Conservation (phyloP, 192 early-diverging fungal genomes). For the Linnemannia schmuckeri region DNA sequence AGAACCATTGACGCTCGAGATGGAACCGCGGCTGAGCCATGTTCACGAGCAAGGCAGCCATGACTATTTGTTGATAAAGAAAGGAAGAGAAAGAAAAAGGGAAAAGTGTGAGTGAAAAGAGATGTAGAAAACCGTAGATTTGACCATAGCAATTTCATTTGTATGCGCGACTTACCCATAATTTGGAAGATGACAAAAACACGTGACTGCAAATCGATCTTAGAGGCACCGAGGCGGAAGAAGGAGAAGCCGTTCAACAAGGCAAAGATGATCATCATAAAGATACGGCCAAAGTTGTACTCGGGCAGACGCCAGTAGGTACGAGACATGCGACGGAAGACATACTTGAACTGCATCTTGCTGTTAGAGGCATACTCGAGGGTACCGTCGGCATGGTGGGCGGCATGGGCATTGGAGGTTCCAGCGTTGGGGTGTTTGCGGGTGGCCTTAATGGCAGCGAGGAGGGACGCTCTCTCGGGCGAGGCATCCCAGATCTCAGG, state of each 20-base stretch:
- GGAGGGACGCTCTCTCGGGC: conserved; percentile 55
- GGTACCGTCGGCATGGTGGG: conserved; percentile 39
- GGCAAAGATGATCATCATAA: conserved; percentile 71
- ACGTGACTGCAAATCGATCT: conserved; percentile 73
- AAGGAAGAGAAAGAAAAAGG: neutral
- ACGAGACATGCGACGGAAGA: conserved; percentile 72
- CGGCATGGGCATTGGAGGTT: neutral
- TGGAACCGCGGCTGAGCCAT: conserved; percentile 77
- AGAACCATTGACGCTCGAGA: conserved; percentile 74
- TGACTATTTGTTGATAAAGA: conserved; percentile 27
- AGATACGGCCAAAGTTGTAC: conserved; percentile 80
- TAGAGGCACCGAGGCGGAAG: conserved; percentile 69
- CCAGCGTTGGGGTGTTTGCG: conserved; percentile 26
- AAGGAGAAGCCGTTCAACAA: conserved; percentile 83
- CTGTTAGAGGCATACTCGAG: conserved; percentile 63
- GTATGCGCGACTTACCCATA: conserved; percentile 17
- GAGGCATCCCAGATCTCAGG: conserved; percentile 78
- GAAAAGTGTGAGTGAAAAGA: neutral
- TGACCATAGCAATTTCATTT: neutral
- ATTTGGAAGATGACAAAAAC: conserved; percentile 81
- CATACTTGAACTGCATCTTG: conserved; percentile 67
- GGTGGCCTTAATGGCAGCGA: conserved; percentile 68
- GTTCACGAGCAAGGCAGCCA: conserved; percentile 79
- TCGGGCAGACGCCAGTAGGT: conserved; percentile 81
- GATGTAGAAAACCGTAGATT: neutral